A percentile compares a stretch with the other conserved stretches of the same genome.
Conservation (phyloP, 2,329 filamentous ascomycete species). For the Golovinomyces cichoracearum region DNA sequence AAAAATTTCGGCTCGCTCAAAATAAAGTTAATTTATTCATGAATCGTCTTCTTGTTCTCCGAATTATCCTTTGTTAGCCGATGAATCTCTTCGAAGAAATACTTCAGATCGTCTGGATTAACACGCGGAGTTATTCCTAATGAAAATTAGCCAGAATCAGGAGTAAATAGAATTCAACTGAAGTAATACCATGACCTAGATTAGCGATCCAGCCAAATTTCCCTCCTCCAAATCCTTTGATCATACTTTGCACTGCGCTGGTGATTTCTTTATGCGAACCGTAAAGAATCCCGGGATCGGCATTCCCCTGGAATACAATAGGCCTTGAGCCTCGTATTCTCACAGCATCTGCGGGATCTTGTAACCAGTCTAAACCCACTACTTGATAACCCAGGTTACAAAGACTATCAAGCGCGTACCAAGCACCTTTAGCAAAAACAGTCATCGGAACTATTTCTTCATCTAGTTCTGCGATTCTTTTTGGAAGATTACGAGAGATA, state of each 20-base stretch:
- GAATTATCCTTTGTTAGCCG: constrained; percentile 25
- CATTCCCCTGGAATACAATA: constrained; percentile 75
- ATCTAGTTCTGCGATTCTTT: constrained; percentile 44
- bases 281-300: constrained; percentile 80
- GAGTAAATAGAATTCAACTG: background rate
- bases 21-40: no score
- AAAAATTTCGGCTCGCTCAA: no score
- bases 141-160: constrained; percentile 7
- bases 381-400: constrained; percentile 82
- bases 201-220: constrained; percentile 95
- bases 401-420: constrained; percentile 72
- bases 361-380: constrained; percentile 82
- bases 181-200: constrained; percentile 57
- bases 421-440: constrained; percentile 92
- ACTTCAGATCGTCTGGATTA: constrained; percentile 74
- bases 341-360: constrained; percentile 64
- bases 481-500: constrained; percentile 59
- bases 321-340: constrained; percentile 48
- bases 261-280: constrained; percentile 63
- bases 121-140: constrained; percentile 81
- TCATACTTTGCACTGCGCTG: constrained; percentile 59
- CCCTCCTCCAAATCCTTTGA: constrained; percentile 51
- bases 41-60: no score
- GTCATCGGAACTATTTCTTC: constrained; percentile 79
- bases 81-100: constrained; percentile 85